Base-by-base conservation (phyloP, 257 asterid species). In the Primulina eburnea region DNA sequence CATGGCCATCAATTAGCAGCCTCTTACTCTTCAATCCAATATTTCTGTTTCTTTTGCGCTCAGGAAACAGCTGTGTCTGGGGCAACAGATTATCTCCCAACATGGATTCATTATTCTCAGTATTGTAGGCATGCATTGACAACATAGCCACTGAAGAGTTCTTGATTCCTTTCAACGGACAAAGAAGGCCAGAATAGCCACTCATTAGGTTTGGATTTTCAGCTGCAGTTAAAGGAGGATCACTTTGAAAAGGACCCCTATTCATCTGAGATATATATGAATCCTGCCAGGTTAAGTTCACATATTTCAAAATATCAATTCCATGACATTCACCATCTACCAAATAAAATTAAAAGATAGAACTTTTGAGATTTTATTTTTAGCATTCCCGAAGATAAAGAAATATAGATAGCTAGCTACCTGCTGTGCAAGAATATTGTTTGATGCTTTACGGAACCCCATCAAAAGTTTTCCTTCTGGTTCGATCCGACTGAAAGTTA, bases 401-500 rank as follows among this genome's bases (percentile, higher is more conserved):
- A 64, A 40, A 21, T 14, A 64, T 2, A 64, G 2, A 37, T 8
- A 64, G 57, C 4, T 67, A 73, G 28, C 67, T 77, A 89, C 96
- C 94, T 85, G 91, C 74, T 76, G 88, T 20, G 74, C 58, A 8
- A 84, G 68, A 67, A 77, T 73, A 72, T 55, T 71, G 67, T 53
- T 78, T 65, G 96, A 84, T 74, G 98, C 97, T 84, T 90, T 93
- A 24, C 98, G 88, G 72, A 89, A 93, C 68, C 98, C 98, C 97
- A 93, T 90, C 74, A 93, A 76, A 68, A 93, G 95, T 80, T 89
- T 93, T 71, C 96, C 96, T 77, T 82, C 97, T 9, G 99, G 99
- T 77, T 93, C 97, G 94, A 93, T 93, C 66, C 96, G 98, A 71
- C 99, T 93, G 82, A 93, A 93, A 34, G 94, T 93, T 65, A 93